Base-by-base conservation (phyloP, 2,329 filamentous ascomycete species). In the Sporothrix brunneoviolacea region DNA sequence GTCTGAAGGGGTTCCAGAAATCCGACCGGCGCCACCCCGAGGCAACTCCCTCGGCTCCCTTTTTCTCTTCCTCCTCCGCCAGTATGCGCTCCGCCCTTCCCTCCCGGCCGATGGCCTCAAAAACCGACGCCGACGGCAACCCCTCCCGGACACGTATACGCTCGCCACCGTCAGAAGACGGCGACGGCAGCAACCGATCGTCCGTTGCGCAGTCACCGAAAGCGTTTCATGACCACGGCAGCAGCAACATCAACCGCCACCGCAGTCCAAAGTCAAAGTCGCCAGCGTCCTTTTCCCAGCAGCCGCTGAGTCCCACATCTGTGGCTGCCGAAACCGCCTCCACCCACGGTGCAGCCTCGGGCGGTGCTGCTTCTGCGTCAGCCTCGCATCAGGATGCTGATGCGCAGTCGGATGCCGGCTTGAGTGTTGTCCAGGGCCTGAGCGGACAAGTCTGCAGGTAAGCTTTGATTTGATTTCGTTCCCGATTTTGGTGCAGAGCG, bases 371-470 rank as follows among this genome's bases (percentile, higher is more conserved):
- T n/a, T n/a, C n/a, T n/a, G n/a, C n/a, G n/a, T n/a, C n/a, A n/a
- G 27, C 33, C 3, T 44, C 52, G 4, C 51, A 55, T 33, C 30
- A 48, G 18, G 43, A 57, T 32, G n/a, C 51, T n/a, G 58, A 59
- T 12, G 49, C 36, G 7, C 52, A 54, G 10, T 55, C 56, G 2
- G 55, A 57, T 21, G 50, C 51, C 3, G 54, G 51, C n/a, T 21
- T 42, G 3, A 52, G 40, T 24, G 48, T 55, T 10, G 48, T 52
- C n/a, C 60, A 62, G 37, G 62, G 62, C 28, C 70, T 82, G 38
- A 72, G 70, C 44, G 83, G 83, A 3, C 84, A 88, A 64, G 71
- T 86, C 40, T 88, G 84, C 80, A 88, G 84, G 84, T 86, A 70
- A 2, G 33, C 24, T 3, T n/a, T 22, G 24, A 16, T n/a, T n/a